A percentile compares a stretch with the other conserved stretches of the same genome.
Conservation (phyloP, 179 eudicot genomes). For the Heliamphora ciliata region DNA sequence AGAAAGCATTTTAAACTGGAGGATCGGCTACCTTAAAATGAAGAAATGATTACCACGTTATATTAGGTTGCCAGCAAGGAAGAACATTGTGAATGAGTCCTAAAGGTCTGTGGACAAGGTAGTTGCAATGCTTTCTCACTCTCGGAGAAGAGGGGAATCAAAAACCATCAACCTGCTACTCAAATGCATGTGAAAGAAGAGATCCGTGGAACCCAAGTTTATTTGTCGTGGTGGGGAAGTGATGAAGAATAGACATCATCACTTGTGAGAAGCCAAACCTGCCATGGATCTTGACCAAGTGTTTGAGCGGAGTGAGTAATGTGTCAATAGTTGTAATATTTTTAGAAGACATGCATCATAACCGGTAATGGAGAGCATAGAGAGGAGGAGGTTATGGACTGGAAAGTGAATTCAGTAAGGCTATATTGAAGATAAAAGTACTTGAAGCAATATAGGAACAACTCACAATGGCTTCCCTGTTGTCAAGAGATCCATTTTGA, state of each 20-base stretch:
- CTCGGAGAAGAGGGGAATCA: too few species aligned
- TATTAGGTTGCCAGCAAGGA: not conserved
- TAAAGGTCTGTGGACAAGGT: not conserved
- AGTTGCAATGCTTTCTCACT: not conserved
- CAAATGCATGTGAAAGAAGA: too few species aligned
- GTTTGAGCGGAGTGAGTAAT: constrained; percentile 3
- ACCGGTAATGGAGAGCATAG: not conserved
- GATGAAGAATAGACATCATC: not conserved
- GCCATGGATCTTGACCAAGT: not conserved
- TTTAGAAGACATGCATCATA: not conserved
- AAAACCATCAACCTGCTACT: too few species aligned
- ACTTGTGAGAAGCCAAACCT: not conserved
- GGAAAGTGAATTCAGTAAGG: constrained; percentile 2
- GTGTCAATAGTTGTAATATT: not conserved
- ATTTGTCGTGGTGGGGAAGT: too few species aligned
- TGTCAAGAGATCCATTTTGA: not conserved
- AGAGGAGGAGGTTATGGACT: not conserved
- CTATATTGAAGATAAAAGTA: not conserved
- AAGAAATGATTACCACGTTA: not conserved
- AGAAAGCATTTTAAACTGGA: constrained; percentile 3
- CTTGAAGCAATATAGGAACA: not conserved
- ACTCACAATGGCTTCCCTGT: not conserved
- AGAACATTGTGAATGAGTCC: not conserved
- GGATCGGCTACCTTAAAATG: not conserved
- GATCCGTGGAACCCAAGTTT: too few species aligned